phyloP scores from a whole-genome alignment of 192 early-diverging fungal species.

The Rhizophagus clarus region DNA sequence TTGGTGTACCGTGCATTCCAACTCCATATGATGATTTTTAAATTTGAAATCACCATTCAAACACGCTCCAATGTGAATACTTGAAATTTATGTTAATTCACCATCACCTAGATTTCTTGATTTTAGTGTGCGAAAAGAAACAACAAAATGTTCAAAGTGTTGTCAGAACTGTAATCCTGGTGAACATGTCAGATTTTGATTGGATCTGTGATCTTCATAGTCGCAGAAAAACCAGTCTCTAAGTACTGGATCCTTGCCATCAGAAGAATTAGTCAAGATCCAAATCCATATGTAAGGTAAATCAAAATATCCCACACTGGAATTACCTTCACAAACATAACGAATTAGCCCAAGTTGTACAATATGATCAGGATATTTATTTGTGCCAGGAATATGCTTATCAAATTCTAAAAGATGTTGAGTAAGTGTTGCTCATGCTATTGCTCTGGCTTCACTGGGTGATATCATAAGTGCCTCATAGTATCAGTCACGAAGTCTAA shows the following conservation, averaged over 20 bases:
- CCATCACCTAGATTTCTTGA: slow-evolving; percentile 5
- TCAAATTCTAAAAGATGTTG: not conserved
- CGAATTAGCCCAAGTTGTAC: not conserved
- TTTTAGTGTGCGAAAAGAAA: slow-evolving; percentile 12
- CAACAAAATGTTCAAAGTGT: slow-evolving; percentile 15
- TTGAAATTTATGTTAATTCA: slow-evolving; percentile 21
- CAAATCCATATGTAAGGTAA: slow-evolving; percentile 44
- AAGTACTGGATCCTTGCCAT: slow-evolving; percentile 13
- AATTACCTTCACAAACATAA: not conserved
- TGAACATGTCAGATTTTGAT: not conserved
- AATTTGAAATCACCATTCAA: slow-evolving; percentile 18
- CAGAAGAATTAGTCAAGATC: slow-evolving; percentile 33
- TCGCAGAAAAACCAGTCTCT: slow-evolving; percentile 16
- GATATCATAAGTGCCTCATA: slow-evolving; percentile 5
- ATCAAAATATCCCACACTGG: slow-evolving; percentile 21
- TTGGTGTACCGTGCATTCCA: too few species aligned
- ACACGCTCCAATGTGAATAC: slow-evolving; percentile 23
- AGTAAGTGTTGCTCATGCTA: not conserved
- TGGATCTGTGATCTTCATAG: slow-evolving; percentile 17
- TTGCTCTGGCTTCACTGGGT: not conserved
- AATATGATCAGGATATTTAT: not conserved
- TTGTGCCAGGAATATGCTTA: not conserved
- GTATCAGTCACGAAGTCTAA: slow-evolving; percentile 32
- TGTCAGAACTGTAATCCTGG: slow-evolving; percentile 6
- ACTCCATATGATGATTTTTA: too few species aligned